Conservation (phyloP, 2,329 filamentous ascomycete species). For the Hymenoscyphus infarciens region DNA sequence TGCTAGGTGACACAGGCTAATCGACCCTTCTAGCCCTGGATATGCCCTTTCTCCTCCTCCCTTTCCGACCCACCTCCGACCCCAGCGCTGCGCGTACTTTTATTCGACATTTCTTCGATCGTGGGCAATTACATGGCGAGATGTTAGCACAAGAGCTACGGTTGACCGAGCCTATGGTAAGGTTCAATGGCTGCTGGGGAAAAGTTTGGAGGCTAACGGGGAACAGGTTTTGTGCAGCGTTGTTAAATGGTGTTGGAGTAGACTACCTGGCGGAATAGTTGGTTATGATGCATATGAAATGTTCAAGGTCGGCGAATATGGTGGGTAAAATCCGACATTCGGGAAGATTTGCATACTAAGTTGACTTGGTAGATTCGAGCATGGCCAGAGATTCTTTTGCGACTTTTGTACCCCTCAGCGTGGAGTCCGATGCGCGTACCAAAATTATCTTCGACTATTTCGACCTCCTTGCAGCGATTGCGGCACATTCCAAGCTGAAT, state of each 20-base stretch:
- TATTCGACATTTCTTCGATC: constrained; percentile 86
- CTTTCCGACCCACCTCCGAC: constrained; percentile 90
- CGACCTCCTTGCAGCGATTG: constrained; percentile 84
- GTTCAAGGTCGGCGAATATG: constrained; percentile 90
- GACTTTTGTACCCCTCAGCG: constrained; percentile 91
- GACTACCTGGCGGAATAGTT: constrained; percentile 84
- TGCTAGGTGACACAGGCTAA: constrained; percentile 27
- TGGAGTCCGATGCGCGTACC: constrained; percentile 79
- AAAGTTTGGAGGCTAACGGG: constrained; percentile 26
- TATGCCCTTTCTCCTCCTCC: constrained; percentile 86
- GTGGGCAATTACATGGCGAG: constrained; percentile 64
- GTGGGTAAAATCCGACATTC: constrained; percentile 45
- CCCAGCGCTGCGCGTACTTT: constrained; percentile 89
- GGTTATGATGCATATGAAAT: constrained; percentile 97
- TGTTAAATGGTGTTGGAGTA: constrained; percentile 97
- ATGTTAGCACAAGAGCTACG: constrained; percentile 79
- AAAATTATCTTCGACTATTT: constrained; percentile 96
- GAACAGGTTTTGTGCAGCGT: constrained; percentile 83
- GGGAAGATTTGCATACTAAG: constrained; percentile 11
- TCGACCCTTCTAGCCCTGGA: constrained; percentile 63
- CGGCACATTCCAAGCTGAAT: constrained; percentile 89
- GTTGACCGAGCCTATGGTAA: constrained; percentile 89
- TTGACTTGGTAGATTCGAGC: constrained; percentile 66
- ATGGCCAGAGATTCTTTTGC: constrained; percentile 91
- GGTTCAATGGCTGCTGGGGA: constrained; percentile 31